Evolutionary conservation across 2,329 filamentous ascomycete species (phyloP).

Genomic region (Calonectria crousiana): DNA sequence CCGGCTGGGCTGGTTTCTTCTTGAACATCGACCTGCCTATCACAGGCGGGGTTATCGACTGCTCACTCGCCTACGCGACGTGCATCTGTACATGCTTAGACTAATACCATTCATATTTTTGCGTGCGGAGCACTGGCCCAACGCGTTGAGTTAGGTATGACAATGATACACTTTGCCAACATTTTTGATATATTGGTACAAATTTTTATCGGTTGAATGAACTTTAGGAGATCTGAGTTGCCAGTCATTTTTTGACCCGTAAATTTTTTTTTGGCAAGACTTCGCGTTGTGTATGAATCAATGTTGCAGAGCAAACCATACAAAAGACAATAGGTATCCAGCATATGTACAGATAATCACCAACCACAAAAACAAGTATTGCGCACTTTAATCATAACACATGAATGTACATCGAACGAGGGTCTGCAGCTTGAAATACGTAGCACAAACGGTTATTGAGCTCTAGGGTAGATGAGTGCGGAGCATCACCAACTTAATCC

Average conservation of each 20-base stretch:
- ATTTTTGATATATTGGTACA: no score
- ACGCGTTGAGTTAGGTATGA: neutral
- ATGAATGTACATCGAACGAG: neutral
- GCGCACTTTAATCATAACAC: neutral
- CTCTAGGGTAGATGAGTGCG: neutral
- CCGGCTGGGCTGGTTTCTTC: no score
- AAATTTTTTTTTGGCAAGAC: neutral
- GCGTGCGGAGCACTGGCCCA: neutral
- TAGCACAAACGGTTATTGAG: neutral
- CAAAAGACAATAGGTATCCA: neutral
- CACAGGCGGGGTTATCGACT: neutral
- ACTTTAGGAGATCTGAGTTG: neutral
- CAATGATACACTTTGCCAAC: neutral
- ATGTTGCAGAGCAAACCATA: neutral
- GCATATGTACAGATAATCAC: neutral
- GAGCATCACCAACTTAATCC: neutral
- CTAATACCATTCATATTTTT: neutral
- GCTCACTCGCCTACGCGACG: neutral
- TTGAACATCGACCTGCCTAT: neutral
- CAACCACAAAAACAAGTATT: neutral
- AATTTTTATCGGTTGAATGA: neutral
- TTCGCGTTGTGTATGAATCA: neutral
- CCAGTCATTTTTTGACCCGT: neutral
- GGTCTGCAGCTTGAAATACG: neutral
- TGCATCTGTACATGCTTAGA: neutral